These are phyloP conservation scores for Paecilomyces fulvus DNA, from an alignment of 2,329 filamentous ascomycete genomes.

Conservation along the genomic window DNA sequence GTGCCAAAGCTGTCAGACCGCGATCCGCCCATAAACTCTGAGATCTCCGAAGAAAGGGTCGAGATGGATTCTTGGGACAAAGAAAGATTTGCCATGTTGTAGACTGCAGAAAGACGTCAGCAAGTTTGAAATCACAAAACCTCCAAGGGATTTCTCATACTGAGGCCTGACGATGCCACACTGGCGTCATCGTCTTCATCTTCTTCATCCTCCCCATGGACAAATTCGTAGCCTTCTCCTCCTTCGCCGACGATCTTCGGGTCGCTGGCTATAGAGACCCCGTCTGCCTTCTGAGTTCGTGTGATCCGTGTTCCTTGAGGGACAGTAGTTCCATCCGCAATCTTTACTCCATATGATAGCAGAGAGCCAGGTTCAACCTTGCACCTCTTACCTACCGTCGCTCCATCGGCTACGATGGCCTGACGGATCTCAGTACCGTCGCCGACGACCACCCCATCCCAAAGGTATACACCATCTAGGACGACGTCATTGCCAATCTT, in stretches of 20 bases:
- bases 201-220: constrained; percentile 58
- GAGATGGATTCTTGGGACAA: constrained; percentile 51
- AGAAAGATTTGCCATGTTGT: constrained; percentile 41
- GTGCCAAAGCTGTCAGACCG: constrained; percentile 66
- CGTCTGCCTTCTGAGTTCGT: constrained; percentile 35
- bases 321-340: constrained; percentile 53
- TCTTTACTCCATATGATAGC: constrained; percentile 67
- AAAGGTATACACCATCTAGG: constrained; percentile 74
- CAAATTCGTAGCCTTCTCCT: constrained; percentile 57
- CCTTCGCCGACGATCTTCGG: constrained; percentile 47
- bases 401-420: constrained; percentile 69
- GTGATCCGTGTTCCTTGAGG: constrained; percentile 36
- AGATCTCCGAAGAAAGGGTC: constrained; percentile 50
- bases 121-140: background rate
- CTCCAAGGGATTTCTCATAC: constrained; percentile 13
- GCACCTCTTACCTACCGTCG: constrained; percentile 61
- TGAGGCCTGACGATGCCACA: constrained; percentile 40
- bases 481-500: constrained; percentile 76
- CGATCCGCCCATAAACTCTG: constrained; percentile 40
- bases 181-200: constrained; percentile 58
- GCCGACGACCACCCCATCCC: constrained; percentile 72
- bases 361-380: constrained; percentile 64
- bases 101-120: constrained; percentile 29
- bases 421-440: constrained; percentile 63
- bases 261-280: constrained; percentile 39